Base-by-base conservation (phyloP, 768 basidiomycete genomes). In the Royoungia palumana region DNA sequence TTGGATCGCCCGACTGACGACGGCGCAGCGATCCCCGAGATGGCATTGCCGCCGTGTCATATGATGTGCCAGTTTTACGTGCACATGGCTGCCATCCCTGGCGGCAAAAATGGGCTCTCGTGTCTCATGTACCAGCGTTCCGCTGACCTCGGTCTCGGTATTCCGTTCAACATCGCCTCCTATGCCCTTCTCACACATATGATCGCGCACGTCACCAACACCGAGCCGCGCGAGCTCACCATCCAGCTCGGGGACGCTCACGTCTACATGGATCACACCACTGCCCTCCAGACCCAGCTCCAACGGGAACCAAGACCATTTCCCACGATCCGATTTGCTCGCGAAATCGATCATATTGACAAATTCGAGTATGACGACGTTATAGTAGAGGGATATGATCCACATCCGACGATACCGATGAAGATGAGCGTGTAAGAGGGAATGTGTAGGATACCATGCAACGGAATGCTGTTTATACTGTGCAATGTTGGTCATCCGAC, bases 41-140 rank as follows among this genome's bases (percentile, higher is more conserved):
- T 98, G 96, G 96, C 96, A 0, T 81, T 99, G 0, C 96, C 96
- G 0, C 96, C 96, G 0, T 99, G 96, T 69, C 96, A 98, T 70
- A 87, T 98, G 83, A 86, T 98, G 70, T 97, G 94, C 71, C 96
- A 99, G 65, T 99, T 99, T 77, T 97, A 92, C 73, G 95, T 99
- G 30, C 87, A 92, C 62, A 83, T 95, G 30, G 89, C 95, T 0
- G 70, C 82, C 4, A 54, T 54, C 0, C 55, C 75, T 1, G 58
- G 69, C 13, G 59, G 75, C 16, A 84, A 81, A 55, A 86, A 85
- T 9, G 80, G 79, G 48, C 84, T 98, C 16, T 94, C 92, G 9
- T 97, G 94, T 68, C 77, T 95, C 38, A 94, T 98, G 93, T 97
- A 86, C 73, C 95, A 98, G 63, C 89, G 96, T 40, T 97, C 95